Base-by-base conservation (phyloP, 768 basidiomycete species). In the Thelephora ganbajun region DNA sequence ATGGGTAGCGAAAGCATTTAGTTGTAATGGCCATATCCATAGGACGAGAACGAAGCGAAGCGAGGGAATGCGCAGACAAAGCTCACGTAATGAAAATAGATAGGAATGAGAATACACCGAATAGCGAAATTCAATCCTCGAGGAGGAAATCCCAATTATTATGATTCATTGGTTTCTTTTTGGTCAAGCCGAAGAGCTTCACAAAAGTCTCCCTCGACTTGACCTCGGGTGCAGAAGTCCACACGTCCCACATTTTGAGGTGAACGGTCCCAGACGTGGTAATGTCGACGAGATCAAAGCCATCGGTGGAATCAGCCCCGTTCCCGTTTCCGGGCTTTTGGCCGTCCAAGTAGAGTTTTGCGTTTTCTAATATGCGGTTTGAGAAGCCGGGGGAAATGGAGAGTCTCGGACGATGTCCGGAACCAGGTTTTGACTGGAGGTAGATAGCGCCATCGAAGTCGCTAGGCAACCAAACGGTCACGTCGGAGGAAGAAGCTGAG, bases 111-210 rank as follows among this genome's bases (percentile, higher is more conserved):
- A 30, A 9, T 30, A 46, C 5, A 19, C 16, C 14, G 35, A 46
- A n/a, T 11, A 18, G 33, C 6, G 12, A 20, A n/a, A 7, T 41
- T 63, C 64, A 83, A 57, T 82, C 80, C 50, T 84, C 81, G 43
- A 87, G 69, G 49, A 87, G 65, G 62, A 82, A 86, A 59, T 87
- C 84, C 84, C 84, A 87, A 63, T 86, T 72, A 50, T 83, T 79
- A 39, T 66, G 53, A 26, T 56, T 56, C 56, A 74, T 76, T 6
- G 75, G 73, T 39, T 68, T 64, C 59, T 71, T 80, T 56, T 69
- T 74, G 11, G 68, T 56, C 19, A 59, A 53, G 36, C 78, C 68
- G 57, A 83, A 80, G 50, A 83, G 67, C 43, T 81, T 71, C 59
- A 75, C 80, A 54, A 59, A 60, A 1, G 70, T 65, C 63, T 86